Conservation (phyloP, 163 green algal species). For the Coccomyxa subellipsoidea region DNA sequence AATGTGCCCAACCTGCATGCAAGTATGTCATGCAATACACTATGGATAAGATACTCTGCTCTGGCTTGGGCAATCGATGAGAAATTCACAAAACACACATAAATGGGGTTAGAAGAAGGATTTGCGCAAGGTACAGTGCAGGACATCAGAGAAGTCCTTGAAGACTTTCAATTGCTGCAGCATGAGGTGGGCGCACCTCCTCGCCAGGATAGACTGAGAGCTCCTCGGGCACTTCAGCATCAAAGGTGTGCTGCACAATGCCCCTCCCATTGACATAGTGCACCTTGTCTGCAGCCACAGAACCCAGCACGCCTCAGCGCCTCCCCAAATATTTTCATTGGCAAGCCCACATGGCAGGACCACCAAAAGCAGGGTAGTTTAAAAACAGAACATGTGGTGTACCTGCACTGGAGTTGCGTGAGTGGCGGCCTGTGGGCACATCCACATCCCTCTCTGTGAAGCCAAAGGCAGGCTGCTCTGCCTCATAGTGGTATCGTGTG, state of each 20-base stretch:
- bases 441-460: not conserved
- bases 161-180: no score
- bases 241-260: constrained; percentile 48
- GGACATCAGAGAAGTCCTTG: no score
- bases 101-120: no score
- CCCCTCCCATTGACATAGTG: constrained; percentile 21
- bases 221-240: constrained; percentile 49
- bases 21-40: no score
- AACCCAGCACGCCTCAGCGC: not conserved
- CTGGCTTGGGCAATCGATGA: no score
- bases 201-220: constrained; percentile 53
- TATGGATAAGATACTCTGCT: no score
- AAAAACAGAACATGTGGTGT: not conserved
- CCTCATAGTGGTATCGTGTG: not conserved
- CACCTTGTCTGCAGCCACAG: constrained; percentile 10
- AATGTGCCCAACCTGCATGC: no score
- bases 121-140: no score
- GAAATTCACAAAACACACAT: no score
- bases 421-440: not conserved
- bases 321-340: not conserved
- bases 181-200: constrained; percentile 15
- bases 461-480: not conserved
- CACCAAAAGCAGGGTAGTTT: no score
- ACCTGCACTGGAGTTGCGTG: not conserved
- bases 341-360: no score